Conservation (phyloP, 179 eudicot species). For the Corrigiola litoralis region DNA sequence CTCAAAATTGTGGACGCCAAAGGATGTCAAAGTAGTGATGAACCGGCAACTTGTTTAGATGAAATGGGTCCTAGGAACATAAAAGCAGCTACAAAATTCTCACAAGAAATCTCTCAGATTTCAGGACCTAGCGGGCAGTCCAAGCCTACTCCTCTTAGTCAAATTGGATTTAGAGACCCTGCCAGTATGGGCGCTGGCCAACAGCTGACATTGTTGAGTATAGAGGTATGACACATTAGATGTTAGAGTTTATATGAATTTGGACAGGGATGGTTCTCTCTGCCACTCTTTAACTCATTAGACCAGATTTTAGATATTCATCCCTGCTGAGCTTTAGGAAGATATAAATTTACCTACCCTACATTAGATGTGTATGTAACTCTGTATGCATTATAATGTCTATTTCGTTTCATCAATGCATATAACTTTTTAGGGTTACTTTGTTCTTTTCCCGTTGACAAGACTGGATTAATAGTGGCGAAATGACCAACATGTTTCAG, state of each 20-base stretch:
- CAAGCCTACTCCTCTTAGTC: conserved; percentile 84
- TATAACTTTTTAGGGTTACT: no score
- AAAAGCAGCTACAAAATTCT: conserved; percentile 28
- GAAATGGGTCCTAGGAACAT: conserved; percentile 21
- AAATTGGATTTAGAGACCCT: conserved; percentile 91
- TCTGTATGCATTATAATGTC: background rate
- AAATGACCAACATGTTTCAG: no score
- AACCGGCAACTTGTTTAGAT: conserved; percentile 13
- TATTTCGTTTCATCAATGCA: background rate
- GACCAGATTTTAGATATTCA: background rate
- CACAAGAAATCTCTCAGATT: conserved; percentile 76
- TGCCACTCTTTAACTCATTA: background rate
- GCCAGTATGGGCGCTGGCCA: conserved; percentile 91
- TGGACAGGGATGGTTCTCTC: background rate
- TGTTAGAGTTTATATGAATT: background rate
- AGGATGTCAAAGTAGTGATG: conserved; percentile 15
- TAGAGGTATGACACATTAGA: conserved; percentile 49
- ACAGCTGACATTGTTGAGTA: conserved; percentile 78
- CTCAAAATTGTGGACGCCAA: conserved; percentile 15
- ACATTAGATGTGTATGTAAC: no score
- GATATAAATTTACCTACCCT: no score
- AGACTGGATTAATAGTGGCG: no score
- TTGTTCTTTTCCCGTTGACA: no score
- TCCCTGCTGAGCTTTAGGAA: background rate
- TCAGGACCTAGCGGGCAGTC: conserved; percentile 77